Conservation (phyloP, 805 yeast genomes). For the Hermanozyma aechmeae region DNA sequence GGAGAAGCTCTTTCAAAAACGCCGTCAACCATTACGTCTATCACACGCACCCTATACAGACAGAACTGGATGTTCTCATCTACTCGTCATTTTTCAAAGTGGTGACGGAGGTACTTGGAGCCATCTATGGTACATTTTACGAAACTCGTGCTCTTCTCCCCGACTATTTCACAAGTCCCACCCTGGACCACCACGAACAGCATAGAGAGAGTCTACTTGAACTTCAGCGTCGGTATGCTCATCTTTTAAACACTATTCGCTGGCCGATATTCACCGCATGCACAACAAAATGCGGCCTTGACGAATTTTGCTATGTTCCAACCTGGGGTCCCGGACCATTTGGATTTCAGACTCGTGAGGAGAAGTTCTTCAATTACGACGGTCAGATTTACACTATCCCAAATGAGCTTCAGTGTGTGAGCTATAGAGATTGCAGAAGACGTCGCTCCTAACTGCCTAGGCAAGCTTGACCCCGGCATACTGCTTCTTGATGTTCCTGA, state of each 20-base stretch:
- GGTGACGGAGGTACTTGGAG: constrained; percentile 24
- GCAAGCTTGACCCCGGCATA: no score
- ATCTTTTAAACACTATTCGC: constrained; percentile 18
- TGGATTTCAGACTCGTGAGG: constrained; percentile 6
- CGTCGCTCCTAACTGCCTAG: no score
- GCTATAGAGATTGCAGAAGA: constrained; percentile 3
- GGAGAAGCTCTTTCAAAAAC: constrained; percentile 16
- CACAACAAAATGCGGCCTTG: constrained; percentile 28
- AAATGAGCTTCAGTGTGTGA: constrained; percentile 10
- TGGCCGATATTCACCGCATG: constrained; percentile 40
- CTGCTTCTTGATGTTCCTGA: no score
- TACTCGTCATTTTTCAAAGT: constrained; percentile 39
- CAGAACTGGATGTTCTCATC: constrained; percentile 38
- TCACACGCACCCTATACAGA: constrained; percentile 27
- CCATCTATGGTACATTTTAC: constrained; percentile 26
- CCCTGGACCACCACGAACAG: constrained; percentile 1
- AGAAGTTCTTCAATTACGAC: constrained; percentile 6
- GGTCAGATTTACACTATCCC: constrained; percentile 7
- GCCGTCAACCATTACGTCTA: constrained; percentile 41
- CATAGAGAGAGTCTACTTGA: constrained; percentile 1
- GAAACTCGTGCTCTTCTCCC: constrained; percentile 17
- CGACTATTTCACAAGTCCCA: constrained; percentile 7
- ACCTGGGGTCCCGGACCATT: constrained; percentile 39
- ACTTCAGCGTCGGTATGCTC: constrained; percentile 3
- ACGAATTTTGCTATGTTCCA: constrained; percentile 48